Evolutionary conservation across 192 early-diverging fungal species (phyloP), one percentile per base, ranked within the genome.

Genomic region (Allomyces javanicus): DNA sequence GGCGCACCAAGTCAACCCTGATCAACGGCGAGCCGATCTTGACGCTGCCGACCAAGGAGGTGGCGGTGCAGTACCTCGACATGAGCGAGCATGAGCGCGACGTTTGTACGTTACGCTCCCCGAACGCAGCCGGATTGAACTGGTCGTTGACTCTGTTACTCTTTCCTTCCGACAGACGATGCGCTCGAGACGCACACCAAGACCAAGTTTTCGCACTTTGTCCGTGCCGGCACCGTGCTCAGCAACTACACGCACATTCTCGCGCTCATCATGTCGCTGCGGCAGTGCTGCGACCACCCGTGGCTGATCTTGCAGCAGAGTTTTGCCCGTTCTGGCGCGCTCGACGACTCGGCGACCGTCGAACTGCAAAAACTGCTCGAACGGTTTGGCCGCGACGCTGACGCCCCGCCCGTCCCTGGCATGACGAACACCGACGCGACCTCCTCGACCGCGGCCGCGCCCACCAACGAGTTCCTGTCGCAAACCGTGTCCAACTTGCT

Each of bases 1-100:
- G 95, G 0, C 81, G 95, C 25, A 98, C 94, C 61, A 98, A 98
- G 68, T 72, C 78, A 24, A 86, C 86, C 72, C 79, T 77, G 10
- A 73, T 86, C 61, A 76, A 87, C n/a, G 90, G 91, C 7, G 77
- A 86, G 63, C 84, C 85, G 10, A 87, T 98, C 63, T 74, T 98
- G 9, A 73, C 76, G 61, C 67, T 98, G 62, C 93, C 92, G 17
- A 72, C 79, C 23, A 85, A 84, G 40, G 69, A 72, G 2, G 77
- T 82, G 44, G 77, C 76, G 12, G 77, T 86, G 58, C 75, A 83
- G 55, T 86, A 81, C 65, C 69, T 91, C 24, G 76, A 82, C 9
- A 77, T 89, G 63, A 79, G 79, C 7, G 76, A 72, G 0, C 77
- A 78, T 24, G 89, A 89, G 65, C 78, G 82, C 62, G 81, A 86